These are phyloP conservation scores for Phytophthora pistaciae DNA, from an alignment of 352 stramenopile genomes.

Conservation along the genomic window DNA sequence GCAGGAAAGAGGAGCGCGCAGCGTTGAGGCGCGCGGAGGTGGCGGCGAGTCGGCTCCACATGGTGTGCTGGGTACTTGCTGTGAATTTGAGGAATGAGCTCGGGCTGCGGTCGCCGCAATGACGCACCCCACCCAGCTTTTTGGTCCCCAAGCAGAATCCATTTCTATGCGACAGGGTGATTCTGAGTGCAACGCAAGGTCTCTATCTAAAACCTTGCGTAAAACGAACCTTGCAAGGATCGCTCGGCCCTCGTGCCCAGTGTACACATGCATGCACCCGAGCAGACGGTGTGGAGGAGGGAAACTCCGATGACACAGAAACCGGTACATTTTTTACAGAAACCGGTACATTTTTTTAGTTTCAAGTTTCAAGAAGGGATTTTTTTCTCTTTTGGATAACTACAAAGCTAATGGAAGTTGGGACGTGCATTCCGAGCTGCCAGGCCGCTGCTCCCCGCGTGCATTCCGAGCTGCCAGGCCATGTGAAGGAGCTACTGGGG, in stretches of 20 bases:
- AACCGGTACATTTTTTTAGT: no score
- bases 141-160: conserved; percentile 16
- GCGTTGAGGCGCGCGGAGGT: conserved; percentile 25
- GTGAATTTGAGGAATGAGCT: conserved; percentile 37
- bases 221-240: no score
- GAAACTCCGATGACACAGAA: no score
- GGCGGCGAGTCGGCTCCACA: conserved; percentile 44
- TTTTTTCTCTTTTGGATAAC: not conserved
- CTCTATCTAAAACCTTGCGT: not conserved
- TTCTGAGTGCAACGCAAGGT: not conserved
- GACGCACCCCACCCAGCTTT: conserved; percentile 9
- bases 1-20: conserved; percentile 21
- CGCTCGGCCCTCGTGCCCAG: not conserved
- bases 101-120: not conserved
- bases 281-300: no score
- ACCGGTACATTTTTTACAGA: no score
- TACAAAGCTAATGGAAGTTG: conserved; percentile 31
- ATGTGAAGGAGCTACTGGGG: conserved; percentile 43
- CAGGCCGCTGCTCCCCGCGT: conserved; percentile 3
- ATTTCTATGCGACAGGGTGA: conserved; percentile 18
- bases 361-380: no score
- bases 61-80: conserved; percentile 23
- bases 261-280: not conserved
- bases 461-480: conserved; percentile 34
- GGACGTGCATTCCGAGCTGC: no score